phyloP scores from a whole-genome alignment of 768 basidiomycete genomes.

The Pleurotus pulmonarius region DNA sequence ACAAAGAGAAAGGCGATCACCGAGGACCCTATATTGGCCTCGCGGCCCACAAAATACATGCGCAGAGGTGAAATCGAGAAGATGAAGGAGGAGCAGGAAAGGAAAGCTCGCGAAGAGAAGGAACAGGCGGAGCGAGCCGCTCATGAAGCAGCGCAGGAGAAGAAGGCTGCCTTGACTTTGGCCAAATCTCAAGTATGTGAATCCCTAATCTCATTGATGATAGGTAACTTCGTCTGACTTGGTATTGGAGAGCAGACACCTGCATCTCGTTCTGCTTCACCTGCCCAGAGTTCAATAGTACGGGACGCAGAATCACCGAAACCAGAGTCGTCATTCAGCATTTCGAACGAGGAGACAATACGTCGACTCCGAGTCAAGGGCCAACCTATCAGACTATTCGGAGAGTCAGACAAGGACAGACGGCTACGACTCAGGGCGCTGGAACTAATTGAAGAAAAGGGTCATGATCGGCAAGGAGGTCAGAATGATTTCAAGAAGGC shows the following conservation, averaged over 20 bases:
- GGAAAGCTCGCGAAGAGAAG: conserved; percentile 31
- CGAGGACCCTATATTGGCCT: conserved; percentile 31
- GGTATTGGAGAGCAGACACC: conserved; percentile 45
- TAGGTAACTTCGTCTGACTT: conserved; percentile 26
- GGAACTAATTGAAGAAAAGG: conserved; percentile 92
- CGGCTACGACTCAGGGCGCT: conserved; percentile 86
- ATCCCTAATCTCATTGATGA: conserved; percentile 6
- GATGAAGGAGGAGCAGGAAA: conserved; percentile 48
- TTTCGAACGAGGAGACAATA: conserved; percentile 90
- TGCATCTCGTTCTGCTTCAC: conserved; percentile 36
- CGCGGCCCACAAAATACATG: conserved; percentile 82
- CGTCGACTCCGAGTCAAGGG: conserved; percentile 87
- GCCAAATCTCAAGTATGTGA: conserved; percentile 39
- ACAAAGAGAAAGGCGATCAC: conserved; percentile 78
- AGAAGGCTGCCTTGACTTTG: background rate
- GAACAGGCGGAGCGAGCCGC: conserved; percentile 27
- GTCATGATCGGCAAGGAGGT: conserved; percentile 72
- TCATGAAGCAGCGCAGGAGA: conserved; percentile 20
- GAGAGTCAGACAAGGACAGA: conserved; percentile 92
- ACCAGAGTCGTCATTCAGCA: conserved; percentile 69
- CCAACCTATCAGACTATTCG: conserved; percentile 93
- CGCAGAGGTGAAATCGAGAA: conserved; percentile 87
- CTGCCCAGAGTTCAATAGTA: conserved; percentile 25
- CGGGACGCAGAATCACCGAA: conserved; percentile 37
- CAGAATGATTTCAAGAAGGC: conserved; percentile 95